Base-by-base conservation (phyloP, 345 rosid species). In the Lumnitzera littorea region DNA sequence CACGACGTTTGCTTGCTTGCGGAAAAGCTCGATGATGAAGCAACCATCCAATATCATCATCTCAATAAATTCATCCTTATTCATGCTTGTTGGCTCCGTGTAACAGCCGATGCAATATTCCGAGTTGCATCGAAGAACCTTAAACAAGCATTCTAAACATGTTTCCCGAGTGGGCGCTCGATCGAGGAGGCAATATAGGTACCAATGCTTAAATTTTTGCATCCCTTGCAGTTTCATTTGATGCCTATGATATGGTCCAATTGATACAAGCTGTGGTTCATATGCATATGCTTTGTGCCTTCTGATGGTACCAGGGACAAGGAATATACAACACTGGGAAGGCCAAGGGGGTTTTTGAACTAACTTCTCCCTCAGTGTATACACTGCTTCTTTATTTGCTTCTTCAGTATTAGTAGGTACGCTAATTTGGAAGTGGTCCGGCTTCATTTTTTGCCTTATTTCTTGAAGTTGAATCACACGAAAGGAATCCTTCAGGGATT, bases 41-140 rank as follows among this genome's bases (percentile, higher is more conserved):
- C 72, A 72, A 13, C 72, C 62, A 13, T 67, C 76, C 3, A 72
- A 60, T 36, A 72, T 11, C 61, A 67, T 67, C 71, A 58, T 67
- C 65, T 62, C 52, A 15, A 58, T 11, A 2, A 72, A 60, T 23
- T 63, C 57, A 8, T 41, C 53, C 11, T 46, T 46, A 2, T 46
- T 9, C 50, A 55, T 59, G 1, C 1, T 3, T 9, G 11, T 11
- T 15, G 3, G 2, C 23, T 51, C 72, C 2, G 72, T 55, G 55
- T 68, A 67, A 46, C 60, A 52, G 13, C 16, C 25, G 9, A 24
- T 46, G 58, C 11, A 48, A 46, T 16, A 25, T 12, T 16, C 48
- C 12, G 15, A 23, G 50, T 47, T 1, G 50, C 2, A 13, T 11
- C n/a, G 24, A 27, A 63, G 31, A 11, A 6, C 51, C 64, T 25